Evolutionary conservation across 768 basidiomycete species (phyloP).

Genomic region (Hebeloma cylindrosporum): DNA sequence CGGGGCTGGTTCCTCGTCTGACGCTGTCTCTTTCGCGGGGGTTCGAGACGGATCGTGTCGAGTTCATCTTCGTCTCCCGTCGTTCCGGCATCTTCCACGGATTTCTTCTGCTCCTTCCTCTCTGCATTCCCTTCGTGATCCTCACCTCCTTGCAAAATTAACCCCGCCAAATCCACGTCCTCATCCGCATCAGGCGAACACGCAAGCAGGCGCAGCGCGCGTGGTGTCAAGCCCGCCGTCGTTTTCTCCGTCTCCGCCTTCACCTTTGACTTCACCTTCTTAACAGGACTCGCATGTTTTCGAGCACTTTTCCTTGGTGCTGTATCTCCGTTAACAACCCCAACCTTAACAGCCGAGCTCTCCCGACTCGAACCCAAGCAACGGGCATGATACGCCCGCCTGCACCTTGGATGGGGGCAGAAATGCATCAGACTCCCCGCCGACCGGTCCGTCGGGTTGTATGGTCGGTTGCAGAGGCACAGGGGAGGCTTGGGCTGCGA

Average conservation of each 20-base stretch:
- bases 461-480: conserved; percentile 49
- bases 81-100: not conserved
- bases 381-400: conserved; percentile 45
- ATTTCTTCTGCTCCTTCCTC: too few species aligned
- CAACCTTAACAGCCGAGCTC: not conserved
- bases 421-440: conserved; percentile 46
- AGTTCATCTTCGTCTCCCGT: conserved; percentile 7
- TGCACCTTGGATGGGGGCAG: conserved; percentile 53
- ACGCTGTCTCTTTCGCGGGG: conserved; percentile 13
- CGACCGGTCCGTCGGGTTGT: conserved; percentile 40
- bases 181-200: conserved; percentile 38
- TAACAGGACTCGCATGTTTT: conserved; percentile 13
- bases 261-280: not conserved
- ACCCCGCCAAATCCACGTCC: conserved; percentile 20
- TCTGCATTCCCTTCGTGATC: too few species aligned
- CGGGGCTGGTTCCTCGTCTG: too few species aligned
- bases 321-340: not conserved
- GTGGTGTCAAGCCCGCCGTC: too few species aligned
- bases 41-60: conserved; percentile 8
- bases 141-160: too few species aligned
- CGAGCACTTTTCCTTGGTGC: conserved; percentile 10
- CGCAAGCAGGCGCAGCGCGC: conserved; percentile 30
- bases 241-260: not conserved
- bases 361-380: conserved; percentile 42
- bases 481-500: conserved; percentile 40